Evolutionary conservation across 1,284 basidiomycete species (phyloP).

Genomic region (Gymnopus androsaceus): DNA sequence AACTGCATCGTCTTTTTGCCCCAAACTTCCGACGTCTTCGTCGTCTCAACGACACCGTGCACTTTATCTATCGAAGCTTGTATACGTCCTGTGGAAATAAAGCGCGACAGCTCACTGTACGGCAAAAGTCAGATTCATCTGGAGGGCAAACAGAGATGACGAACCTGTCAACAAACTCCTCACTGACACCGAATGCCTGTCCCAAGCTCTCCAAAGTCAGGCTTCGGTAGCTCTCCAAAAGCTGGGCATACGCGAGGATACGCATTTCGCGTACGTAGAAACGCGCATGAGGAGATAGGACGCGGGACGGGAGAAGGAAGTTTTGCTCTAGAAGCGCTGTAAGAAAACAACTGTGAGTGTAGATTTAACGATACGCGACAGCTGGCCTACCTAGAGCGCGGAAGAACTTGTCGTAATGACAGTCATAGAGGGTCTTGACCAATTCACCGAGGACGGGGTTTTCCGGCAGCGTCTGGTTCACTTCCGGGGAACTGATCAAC

Average conservation of each 20-base stretch:
- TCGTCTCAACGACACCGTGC: slow-evolving; percentile 92
- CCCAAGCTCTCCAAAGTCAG: slow-evolving; percentile 89
- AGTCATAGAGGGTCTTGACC: slow-evolving; percentile 82
- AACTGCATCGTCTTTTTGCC: slow-evolving; percentile 88
- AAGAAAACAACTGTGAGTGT: background rate
- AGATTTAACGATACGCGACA: background rate
- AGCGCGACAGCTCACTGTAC: slow-evolving; percentile 83
- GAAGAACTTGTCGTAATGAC: slow-evolving; percentile 95
- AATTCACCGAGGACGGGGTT: slow-evolving; percentile 70
- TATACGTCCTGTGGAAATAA: slow-evolving; percentile 89
- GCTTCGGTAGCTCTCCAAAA: slow-evolving; percentile 90
- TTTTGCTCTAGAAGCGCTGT: slow-evolving; percentile 86
- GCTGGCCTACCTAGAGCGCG: slow-evolving; percentile 68
- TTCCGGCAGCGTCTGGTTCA: slow-evolving; percentile 72
- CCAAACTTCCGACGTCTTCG: slow-evolving; percentile 53
- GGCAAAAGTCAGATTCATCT: slow-evolving; percentile 29
- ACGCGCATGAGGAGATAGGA: slow-evolving; percentile 84
- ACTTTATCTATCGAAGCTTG: slow-evolving; percentile 96
- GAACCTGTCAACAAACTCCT: slow-evolving; percentile 86
- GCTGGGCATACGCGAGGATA: slow-evolving; percentile 90
- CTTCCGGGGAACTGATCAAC: slow-evolving; percentile 54
- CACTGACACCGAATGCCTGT: slow-evolving; percentile 87
- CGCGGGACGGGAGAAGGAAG: slow-evolving; percentile 83
- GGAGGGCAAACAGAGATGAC: slow-evolving; percentile 29
- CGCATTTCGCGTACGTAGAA: slow-evolving; percentile 97